Base-by-base conservation (phyloP, 768 basidiomycete species). In the Tephrocybe sp. region DNA sequence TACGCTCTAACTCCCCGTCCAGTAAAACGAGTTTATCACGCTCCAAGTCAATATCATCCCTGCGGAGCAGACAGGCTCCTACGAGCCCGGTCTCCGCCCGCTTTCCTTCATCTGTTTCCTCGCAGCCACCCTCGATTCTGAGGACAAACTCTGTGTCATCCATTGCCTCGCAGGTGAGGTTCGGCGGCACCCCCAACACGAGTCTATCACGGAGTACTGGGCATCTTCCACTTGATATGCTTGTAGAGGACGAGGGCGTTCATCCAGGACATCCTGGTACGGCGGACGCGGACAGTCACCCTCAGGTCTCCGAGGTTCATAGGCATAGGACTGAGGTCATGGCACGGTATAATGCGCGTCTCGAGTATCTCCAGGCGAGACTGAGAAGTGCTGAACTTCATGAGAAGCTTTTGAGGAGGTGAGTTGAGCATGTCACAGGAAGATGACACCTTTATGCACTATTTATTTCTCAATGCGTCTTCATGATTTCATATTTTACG, bases 321-420 rank as follows among this genome's bases (percentile, higher is more conserved):
- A 71, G 75, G 49, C 77, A 87, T 35, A 75, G 81, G 36, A 76
- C 75, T 22, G 87, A 88, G 54, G 80, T 92, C 43, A 78, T 79
- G 22, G 75, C 69, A 49, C 77, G 89, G 45, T 92, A 89, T 65
- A 80, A 82, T 46, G 75, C 79, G 22, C 81, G 88, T 43, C 64
- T 92, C 49, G 87, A 89, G 57, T 92, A 84, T 62, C 72, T 92
- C 26, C 76, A 79, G 39, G 90, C 87, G 30, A 83, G 80, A 60
- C 70, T 91, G 62, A 90, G 85, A 67, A 83, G 83, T 14, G 87
- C 88, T 5, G 86, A 92, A 70, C 65, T 92, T 11, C 76, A 70
- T 49, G 79, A 80, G 58, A 73, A 68, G 54, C 65, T 79, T 23
- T 52, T 75, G 49, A 67, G 68, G 56, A 73, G 55, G 57, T 61